These are phyloP conservation scores for Leptographium wingfieldii DNA, from an alignment of 2,329 filamentous ascomycete species.

Conservation along the genomic window DNA sequence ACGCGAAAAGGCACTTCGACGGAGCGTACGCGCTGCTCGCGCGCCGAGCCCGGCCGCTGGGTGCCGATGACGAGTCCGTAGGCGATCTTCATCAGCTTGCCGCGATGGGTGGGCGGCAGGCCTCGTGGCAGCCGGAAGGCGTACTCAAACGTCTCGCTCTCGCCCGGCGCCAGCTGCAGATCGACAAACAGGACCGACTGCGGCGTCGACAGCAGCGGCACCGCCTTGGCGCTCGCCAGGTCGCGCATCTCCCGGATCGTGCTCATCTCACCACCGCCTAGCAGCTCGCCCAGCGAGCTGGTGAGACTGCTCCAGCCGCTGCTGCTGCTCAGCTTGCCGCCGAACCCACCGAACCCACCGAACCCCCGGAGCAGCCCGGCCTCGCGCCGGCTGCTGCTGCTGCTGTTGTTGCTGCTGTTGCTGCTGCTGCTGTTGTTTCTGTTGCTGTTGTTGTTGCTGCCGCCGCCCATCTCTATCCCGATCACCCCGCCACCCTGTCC, in stretches of 20 bases:
- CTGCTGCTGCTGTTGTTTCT: background rate
- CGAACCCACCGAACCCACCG: constrained; percentile 79
- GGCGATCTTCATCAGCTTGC: constrained; percentile 84
- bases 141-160: constrained; percentile 80
- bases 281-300: constrained; percentile 73
- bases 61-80: constrained; percentile 89
- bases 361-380: constrained; percentile 72
- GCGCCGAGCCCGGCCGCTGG: constrained; percentile 66
- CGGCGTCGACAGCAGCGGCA: constrained; percentile 86
- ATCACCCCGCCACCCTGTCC: constrained; percentile 80
- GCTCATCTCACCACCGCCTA: constrained; percentile 79
- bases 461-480: constrained; percentile 50
- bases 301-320: constrained; percentile 76
- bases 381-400: constrained; percentile 44
- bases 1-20: constrained; percentile 89
- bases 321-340: constrained; percentile 69
- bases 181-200: constrained; percentile 96
- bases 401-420: no score
- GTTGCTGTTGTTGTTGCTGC: background rate
- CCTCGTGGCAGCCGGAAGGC: constrained; percentile 75
- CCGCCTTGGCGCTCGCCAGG: constrained; percentile 69
- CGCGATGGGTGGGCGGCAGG: constrained; percentile 80
- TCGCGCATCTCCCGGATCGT: constrained; percentile 93
- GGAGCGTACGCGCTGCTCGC: constrained; percentile 75
- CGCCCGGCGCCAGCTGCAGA: constrained; percentile 71